Percentiles rank a stretch among this genome's conserved stretches.
Conservation (phyloP, 208 protist genomes). For the Crithidia fasciculata region DNA sequence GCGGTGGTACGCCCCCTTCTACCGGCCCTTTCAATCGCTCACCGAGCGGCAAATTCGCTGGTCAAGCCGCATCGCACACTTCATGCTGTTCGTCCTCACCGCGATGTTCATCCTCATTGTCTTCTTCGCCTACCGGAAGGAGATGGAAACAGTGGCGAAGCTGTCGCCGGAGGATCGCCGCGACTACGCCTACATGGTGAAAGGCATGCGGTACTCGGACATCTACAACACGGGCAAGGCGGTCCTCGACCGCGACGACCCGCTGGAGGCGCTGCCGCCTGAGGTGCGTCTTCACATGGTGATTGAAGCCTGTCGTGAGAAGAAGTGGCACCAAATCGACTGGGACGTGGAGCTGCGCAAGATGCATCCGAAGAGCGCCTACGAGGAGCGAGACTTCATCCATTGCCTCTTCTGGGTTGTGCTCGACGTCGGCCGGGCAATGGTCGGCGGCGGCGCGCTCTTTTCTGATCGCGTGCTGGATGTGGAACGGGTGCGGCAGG, state of each 20-base stretch:
- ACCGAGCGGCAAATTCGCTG: conserved; percentile 64
- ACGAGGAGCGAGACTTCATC: conserved; percentile 55
- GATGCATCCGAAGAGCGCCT: conserved; percentile 41
- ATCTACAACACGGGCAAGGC: conserved; percentile 52
- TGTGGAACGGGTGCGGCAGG: conserved; percentile 25
- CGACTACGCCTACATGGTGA: conserved; percentile 76
- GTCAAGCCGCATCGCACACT: conserved; percentile 36
- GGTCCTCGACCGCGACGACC: conserved; percentile 65
- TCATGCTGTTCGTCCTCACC: conserved; percentile 18
- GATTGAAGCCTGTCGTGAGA: conserved; percentile 56
- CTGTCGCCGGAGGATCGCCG: conserved; percentile 61
- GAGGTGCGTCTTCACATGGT: conserved; percentile 60
- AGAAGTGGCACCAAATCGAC: conserved; percentile 64
- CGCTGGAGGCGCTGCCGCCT: conserved; percentile 64
- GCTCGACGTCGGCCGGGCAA: conserved; percentile 50
- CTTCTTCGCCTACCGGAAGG: conserved; percentile 50
- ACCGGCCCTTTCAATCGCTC: conserved; percentile 48
- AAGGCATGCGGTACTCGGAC: conserved; percentile 76
- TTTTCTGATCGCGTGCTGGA: conserved; percentile 56
- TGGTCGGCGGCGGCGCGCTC: conserved; percentile 45
- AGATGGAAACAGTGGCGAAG: conserved; percentile 51
- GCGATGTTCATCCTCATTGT: conserved; percentile 20
- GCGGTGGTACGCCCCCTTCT: conserved; percentile 60
- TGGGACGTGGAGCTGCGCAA: conserved; percentile 67
- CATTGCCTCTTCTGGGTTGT: conserved; percentile 72